These are phyloP conservation scores for Persicaria tinctoria DNA, from an alignment of 148 eudicot species.

Conservation along the genomic window DNA sequence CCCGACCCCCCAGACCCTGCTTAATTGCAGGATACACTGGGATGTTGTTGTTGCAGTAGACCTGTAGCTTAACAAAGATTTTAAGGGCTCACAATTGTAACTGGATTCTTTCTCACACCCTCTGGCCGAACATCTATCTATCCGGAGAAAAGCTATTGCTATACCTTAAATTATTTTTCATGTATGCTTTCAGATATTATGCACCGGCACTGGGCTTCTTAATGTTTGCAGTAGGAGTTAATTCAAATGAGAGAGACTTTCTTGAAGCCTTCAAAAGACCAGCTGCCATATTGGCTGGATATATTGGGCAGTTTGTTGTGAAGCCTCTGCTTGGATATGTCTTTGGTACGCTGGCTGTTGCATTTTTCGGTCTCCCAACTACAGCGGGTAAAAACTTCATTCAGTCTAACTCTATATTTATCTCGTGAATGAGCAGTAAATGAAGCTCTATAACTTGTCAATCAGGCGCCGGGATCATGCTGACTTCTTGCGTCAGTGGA, in stretches of 20 bases:
- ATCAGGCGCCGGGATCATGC: slow-evolving; percentile 93
- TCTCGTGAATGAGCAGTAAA: background rate
- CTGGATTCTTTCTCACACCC: background rate
- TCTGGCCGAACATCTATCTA: background rate
- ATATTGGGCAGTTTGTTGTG: slow-evolving; percentile 72
- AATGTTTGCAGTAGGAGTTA: slow-evolving; percentile 15
- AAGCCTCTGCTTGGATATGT: slow-evolving; percentile 86
- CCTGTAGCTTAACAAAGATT: background rate
- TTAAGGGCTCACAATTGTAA: background rate
- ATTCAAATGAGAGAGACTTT: slow-evolving; percentile 15
- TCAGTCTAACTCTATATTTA: slow-evolving; percentile 6
- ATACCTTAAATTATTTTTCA: too few species aligned
- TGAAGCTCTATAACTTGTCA: slow-evolving; percentile 16
- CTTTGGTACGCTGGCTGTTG: slow-evolving; percentile 68
- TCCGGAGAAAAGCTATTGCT: too few species aligned
- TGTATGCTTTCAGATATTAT: slow-evolving; percentile 1
- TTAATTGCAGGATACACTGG: too few species aligned
- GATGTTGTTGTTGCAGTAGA: too few species aligned
- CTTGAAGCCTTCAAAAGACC: slow-evolving; percentile 87
- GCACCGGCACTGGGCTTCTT: slow-evolving; percentile 16
- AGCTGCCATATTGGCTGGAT: slow-evolving; percentile 68
- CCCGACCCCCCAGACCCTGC: too few species aligned
- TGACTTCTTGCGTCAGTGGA: slow-evolving; percentile 94
- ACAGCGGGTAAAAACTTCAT: slow-evolving; percentile 45
- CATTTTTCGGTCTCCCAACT: slow-evolving; percentile 67